Evolutionary conservation across 1,284 basidiomycete genomes (phyloP).

Genomic region (Tausonia pullulans): DNA sequence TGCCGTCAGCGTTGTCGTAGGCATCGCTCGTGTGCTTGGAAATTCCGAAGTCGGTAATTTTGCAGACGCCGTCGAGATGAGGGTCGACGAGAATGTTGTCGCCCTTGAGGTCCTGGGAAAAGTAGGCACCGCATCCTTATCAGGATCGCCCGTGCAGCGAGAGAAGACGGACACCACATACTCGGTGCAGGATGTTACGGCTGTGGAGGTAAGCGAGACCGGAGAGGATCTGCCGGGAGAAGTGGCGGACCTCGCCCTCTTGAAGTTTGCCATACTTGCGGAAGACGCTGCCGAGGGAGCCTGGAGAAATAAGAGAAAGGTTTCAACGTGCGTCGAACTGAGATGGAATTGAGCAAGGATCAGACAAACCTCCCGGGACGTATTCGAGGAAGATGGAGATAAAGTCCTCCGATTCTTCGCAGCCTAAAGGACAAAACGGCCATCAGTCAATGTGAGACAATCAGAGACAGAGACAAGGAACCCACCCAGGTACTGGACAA

Average conservation of each 20-base stretch:
- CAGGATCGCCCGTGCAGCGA: background rate
- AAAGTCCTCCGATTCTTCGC: slow-evolving; percentile 80
- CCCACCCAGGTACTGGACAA: slow-evolving; percentile 86
- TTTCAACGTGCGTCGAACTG: background rate
- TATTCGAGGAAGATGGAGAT: slow-evolving; percentile 99
- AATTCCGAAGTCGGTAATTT: slow-evolving; percentile 91
- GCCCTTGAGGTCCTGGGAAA: slow-evolving; percentile 76
- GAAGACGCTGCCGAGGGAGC: slow-evolving; percentile 85
- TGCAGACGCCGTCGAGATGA: slow-evolving; percentile 64
- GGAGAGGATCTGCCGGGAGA: slow-evolving; percentile 80
- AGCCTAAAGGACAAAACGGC: slow-evolving; percentile 32
- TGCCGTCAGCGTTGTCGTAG: slow-evolving; percentile 64
- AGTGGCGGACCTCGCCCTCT: slow-evolving; percentile 83
- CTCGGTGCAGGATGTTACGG: slow-evolving; percentile 82
- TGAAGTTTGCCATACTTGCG: slow-evolving; percentile 87
- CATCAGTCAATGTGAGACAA: background rate
- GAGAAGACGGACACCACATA: slow-evolving; percentile 33
- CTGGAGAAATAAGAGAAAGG: background rate
- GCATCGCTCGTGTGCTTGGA: slow-evolving; percentile 58
- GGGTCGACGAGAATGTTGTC: slow-evolving; percentile 97
- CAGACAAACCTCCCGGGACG: slow-evolving; percentile 62
- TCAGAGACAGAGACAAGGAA: background rate
- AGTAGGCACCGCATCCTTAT: background rate
- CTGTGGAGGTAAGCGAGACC: slow-evolving; percentile 90
- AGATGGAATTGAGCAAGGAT: background rate